phyloP scores from a whole-genome alignment of 1,284 basidiomycete species.

The Sporisorium exsertum region DNA sequence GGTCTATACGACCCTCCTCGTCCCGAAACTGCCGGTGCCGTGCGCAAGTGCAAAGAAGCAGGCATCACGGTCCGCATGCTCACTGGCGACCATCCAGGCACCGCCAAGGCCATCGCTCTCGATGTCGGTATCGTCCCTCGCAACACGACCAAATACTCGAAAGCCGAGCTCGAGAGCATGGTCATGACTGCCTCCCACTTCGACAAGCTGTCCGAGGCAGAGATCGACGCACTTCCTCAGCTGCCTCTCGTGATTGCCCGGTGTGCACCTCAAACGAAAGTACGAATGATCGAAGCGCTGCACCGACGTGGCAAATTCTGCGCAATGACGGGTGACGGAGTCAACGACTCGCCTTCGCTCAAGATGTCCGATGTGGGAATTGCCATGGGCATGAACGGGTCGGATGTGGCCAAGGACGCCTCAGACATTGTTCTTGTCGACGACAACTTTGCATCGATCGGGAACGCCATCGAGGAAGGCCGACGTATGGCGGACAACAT shows the following conservation, averaged over 20 bases:
- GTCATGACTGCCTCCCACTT: constrained; percentile 75
- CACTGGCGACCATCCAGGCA: constrained; percentile 71
- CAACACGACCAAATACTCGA: constrained; percentile 54
- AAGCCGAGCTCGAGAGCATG: constrained; percentile 51
- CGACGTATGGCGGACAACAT: constrained; percentile 73
- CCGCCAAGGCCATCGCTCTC: constrained; percentile 71
- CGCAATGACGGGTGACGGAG: constrained; percentile 69
- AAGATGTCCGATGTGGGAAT: constrained; percentile 68
- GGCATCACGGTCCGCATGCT: constrained; percentile 79
- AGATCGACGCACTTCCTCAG: constrained; percentile 74
- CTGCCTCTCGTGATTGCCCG: constrained; percentile 76
- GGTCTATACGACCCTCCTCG: constrained; percentile 80
- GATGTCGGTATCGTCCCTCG: constrained; percentile 73
- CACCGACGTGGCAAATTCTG: constrained; percentile 70
- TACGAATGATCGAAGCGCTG: constrained; percentile 75
- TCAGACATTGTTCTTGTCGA: constrained; percentile 78
- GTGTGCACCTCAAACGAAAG: constrained; percentile 72
- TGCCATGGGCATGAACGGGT: constrained; percentile 67
- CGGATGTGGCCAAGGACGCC: constrained; percentile 71
- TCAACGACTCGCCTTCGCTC: constrained; percentile 69
- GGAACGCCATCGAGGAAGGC: constrained; percentile 77
- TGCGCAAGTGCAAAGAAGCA: constrained; percentile 76
- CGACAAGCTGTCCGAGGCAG: constrained; percentile 75
- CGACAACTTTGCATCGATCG: constrained; percentile 80
- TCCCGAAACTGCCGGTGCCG: constrained; percentile 76